phyloP scores from a whole-genome alignment of 768 basidiomycete genomes.

The Serendipita vermifera region DNA sequence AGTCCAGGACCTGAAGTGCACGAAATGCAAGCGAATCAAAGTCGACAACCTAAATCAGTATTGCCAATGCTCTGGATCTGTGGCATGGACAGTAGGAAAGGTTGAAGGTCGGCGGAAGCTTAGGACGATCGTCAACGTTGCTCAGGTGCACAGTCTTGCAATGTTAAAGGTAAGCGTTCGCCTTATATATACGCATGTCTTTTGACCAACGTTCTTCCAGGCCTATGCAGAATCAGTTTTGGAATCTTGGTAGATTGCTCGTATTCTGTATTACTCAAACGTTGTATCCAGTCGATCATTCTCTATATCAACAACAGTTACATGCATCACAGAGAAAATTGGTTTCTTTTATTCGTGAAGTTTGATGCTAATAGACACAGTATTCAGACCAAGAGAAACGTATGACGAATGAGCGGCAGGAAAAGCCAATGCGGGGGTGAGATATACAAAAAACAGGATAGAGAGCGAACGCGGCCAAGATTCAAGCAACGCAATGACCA shows the following conservation, averaged over 20 bases:
- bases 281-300: not conserved
- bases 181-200: not conserved
- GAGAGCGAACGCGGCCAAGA: not conserved
- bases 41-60: constrained; percentile 74
- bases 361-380: not conserved
- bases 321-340: not conserved
- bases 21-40: constrained; percentile 82
- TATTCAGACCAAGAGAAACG: not conserved
- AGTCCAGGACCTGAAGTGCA: constrained; percentile 82
- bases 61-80: constrained; percentile 82
- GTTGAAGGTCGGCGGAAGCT: constrained; percentile 58
- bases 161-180: constrained; percentile 51
- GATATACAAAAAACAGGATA: too few species aligned
- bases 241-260: not conserved
- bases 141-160: constrained; percentile 53
- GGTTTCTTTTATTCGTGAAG: not conserved
- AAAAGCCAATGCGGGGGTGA: not conserved
- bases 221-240: not conserved
- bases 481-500: not conserved
- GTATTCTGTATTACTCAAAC: not conserved
- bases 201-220: not conserved
- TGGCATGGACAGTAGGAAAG: constrained; percentile 57
- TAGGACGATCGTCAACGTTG: constrained; percentile 72
- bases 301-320: not conserved
- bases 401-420: not conserved